Conservation (phyloP, 441 rosid species). For the Euphorbia corollata region DNA sequence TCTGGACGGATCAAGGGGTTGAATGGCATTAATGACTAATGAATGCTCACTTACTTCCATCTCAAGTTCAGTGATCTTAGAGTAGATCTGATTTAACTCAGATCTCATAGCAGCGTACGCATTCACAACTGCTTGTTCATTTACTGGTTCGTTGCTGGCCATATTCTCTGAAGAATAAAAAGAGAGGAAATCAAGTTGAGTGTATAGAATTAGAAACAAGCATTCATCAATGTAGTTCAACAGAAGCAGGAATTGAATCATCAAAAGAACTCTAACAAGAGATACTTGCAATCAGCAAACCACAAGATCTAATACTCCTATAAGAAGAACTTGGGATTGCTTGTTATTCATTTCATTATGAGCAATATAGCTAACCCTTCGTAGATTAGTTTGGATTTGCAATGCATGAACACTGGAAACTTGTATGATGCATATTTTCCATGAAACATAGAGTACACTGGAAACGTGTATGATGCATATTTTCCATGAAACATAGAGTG, state of each 20-base stretch:
- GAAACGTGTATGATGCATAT: too few species aligned
- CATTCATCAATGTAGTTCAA: too few species aligned
- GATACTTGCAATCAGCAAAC: neutral
- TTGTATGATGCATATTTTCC: too few species aligned
- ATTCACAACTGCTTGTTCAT: constrained; percentile 69
- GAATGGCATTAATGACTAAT: constrained; percentile 71
- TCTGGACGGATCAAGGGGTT: constrained; percentile 73
- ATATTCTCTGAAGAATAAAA: constrained; percentile 26
- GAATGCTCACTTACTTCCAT: constrained; percentile 91
- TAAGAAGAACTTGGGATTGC: neutral
- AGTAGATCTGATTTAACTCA: constrained; percentile 79
- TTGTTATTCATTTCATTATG: neutral
- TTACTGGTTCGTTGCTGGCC: constrained; percentile 61
- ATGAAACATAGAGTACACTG: neutral
- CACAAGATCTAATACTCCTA: neutral
- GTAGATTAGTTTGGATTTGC: neutral
- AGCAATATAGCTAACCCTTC: neutral
- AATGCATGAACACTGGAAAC: too few species aligned
- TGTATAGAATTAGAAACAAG: too few species aligned
- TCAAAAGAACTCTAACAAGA: neutral
- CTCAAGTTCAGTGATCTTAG: constrained; percentile 86
- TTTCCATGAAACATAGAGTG: neutral
- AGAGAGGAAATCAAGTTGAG: neutral
- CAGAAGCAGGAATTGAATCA: neutral
- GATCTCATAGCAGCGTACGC: constrained; percentile 56